Percentiles rank a stretch among this genome's conserved stretches.
Evolutionary conservation across 129 eudicot genomes (phyloP).

Genomic region (Arctium lappa): DNA sequence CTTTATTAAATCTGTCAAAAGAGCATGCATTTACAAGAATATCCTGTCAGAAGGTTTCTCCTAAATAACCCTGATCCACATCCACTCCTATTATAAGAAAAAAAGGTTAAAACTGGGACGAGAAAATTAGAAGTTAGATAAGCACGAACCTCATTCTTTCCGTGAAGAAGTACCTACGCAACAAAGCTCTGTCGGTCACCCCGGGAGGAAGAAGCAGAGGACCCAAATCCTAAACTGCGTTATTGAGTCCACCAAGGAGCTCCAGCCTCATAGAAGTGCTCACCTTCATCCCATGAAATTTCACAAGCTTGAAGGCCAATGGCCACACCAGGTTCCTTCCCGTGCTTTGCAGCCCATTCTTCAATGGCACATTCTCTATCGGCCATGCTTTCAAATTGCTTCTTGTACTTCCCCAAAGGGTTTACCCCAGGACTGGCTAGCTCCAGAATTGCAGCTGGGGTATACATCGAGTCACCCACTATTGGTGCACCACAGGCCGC

Average conservation of each 20-base stretch:
- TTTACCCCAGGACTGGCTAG: constrained; percentile 48
- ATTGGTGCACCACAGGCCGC: constrained; percentile 91
- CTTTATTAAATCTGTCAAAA: background rate
- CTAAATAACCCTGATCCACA: background rate
- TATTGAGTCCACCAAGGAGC: constrained; percentile 86
- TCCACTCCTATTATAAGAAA: background rate
- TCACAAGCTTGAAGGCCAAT: constrained; percentile 92
- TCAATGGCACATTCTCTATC: constrained; percentile 48
- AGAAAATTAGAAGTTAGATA: background rate
- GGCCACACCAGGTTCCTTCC: constrained; percentile 81
- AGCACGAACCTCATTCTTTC: background rate
- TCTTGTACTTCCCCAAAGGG: constrained; percentile 58
- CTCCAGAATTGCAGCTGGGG: constrained; percentile 79
- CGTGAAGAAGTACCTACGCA: background rate
- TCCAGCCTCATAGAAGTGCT: constrained; percentile 68
- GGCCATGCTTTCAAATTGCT: constrained; percentile 40
- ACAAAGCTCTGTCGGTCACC: background rate
- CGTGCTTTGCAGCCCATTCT: constrained; percentile 78
- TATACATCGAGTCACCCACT: constrained; percentile 93
- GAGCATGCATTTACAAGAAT: background rate
- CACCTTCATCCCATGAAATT: constrained; percentile 88
- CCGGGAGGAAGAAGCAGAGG: background rate
- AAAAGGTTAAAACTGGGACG: background rate
- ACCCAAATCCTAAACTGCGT: background rate
- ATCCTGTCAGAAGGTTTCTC: background rate